Percentiles rank a stretch among this genome's conserved stretches.
These are phyloP conservation scores for Nicotiana paniculata DNA, from an alignment of 257 asterid genomes.

Conservation along the genomic window DNA sequence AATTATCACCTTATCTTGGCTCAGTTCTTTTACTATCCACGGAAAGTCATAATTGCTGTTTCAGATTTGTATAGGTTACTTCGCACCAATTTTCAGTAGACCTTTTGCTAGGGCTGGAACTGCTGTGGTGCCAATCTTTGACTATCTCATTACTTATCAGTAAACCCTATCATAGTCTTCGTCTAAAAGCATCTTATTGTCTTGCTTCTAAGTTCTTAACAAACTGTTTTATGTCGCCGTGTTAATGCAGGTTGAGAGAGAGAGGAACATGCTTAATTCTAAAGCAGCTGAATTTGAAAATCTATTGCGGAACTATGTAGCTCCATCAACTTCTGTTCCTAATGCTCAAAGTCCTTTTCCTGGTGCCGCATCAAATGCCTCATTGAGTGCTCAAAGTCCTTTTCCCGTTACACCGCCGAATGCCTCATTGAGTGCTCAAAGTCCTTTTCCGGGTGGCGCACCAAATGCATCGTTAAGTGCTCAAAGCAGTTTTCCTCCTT, in stretches of 20 bases:
- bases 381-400: conserved; percentile 26
- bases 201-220: conserved; percentile 4
- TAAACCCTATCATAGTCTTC: background rate
- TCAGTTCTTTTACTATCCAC: background rate
- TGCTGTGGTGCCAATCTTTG: background rate
- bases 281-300: conserved; percentile 68
- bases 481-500: conserved; percentile 42
- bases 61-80: background rate
- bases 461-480: conserved; percentile 24
- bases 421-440: conserved; percentile 27
- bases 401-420: conserved; percentile 27
- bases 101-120: background rate
- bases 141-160: background rate
- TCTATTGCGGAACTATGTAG: conserved; percentile 35
- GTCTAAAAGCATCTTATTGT: background rate
- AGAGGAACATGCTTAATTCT: conserved; percentile 57
- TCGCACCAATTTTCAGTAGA: too few relatives aligned
- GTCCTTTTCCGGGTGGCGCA: conserved; percentile 25
- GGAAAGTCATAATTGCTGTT: background rate
- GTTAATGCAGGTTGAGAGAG: conserved; percentile 66
- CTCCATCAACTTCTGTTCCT: conserved; percentile 33
- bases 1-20: background rate
- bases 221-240: conserved; percentile 16
- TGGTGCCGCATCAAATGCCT: conserved; percentile 23
- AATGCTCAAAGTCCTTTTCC: conserved; percentile 44